A percentile compares a stretch with the other conserved stretches of the same genome.
phyloP scores from a whole-genome alignment of 1,284 basidiomycete species.

The Fomitopsis schrenkii region DNA sequence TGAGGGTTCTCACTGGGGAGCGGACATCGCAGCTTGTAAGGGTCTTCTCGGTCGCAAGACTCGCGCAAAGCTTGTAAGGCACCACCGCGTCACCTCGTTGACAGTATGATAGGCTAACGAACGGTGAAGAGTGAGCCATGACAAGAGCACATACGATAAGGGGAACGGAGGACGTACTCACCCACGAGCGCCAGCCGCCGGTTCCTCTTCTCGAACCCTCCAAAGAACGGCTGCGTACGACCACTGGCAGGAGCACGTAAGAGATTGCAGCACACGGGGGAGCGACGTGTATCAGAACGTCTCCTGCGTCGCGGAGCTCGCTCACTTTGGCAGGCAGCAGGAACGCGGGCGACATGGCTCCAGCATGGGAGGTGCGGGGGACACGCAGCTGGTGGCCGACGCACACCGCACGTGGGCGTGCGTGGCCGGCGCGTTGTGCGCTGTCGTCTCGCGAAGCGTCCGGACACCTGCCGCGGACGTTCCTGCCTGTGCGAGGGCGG shows the following conservation, averaged over 20 bases:
- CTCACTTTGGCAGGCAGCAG: background rate
- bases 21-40: background rate
- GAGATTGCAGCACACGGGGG: background rate
- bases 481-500: background rate
- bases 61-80: background rate
- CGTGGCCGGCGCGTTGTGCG: background rate
- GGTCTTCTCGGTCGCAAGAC: background rate
- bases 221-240: background rate
- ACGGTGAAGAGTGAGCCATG: background rate
- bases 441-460: background rate
- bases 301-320: background rate
- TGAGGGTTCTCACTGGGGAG: background rate
- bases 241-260: background rate
- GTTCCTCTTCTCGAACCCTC: constrained; percentile 1
- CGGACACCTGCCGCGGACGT: background rate
- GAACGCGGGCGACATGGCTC: background rate
- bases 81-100: background rate
- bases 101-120: background rate
- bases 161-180: background rate
- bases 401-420: background rate
- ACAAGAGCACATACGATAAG: background rate
- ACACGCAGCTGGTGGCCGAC: background rate
- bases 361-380: background rate
- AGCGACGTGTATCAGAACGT: constrained; percentile 1
- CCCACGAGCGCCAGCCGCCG: background rate